Evolutionary conservation across 208 protist genomes (phyloP).

Genomic region (Zelonia costaricensis): DNA sequence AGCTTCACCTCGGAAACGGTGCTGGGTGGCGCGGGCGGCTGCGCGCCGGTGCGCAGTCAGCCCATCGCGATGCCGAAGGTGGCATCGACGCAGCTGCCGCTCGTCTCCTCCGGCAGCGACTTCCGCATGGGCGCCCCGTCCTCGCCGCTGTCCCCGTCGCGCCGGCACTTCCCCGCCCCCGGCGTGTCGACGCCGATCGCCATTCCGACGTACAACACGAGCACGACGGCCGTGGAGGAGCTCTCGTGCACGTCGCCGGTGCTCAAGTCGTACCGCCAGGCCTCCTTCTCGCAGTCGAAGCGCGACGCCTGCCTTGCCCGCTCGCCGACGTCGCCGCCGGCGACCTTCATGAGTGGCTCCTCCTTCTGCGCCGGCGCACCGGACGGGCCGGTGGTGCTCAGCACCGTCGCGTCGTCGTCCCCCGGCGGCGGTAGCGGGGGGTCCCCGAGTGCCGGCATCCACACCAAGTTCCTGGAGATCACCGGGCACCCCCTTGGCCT

Average conservation of each 20-base stretch:
- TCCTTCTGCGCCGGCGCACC: conserved; percentile 4
- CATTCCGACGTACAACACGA: conserved; percentile 52
- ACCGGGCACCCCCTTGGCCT: conserved; percentile 74
- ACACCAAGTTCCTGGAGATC: conserved; percentile 77
- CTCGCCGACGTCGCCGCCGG: conserved; percentile 29
- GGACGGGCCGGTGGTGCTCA: conserved; percentile 3
- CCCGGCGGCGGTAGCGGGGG: not conserved
- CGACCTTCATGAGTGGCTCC: conserved; percentile 12
- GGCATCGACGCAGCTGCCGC: conserved; percentile 4
- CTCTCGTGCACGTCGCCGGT: conserved; percentile 49
- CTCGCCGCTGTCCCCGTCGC: conserved; percentile 32
- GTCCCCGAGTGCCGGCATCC: conserved; percentile 24
- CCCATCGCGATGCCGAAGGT: conserved; percentile 1
- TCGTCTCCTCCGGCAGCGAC: conserved; percentile 21
- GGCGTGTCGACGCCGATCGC: conserved; percentile 27
- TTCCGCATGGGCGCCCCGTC: conserved; percentile 25
- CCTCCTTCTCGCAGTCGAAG: conserved; percentile 46
- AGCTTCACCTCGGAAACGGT: conserved; percentile 16
- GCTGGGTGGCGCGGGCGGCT: not conserved
- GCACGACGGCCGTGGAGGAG: conserved; percentile 29
- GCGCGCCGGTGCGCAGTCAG: conserved; percentile 1
- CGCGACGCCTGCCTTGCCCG: conserved; percentile 3
- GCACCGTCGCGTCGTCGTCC: not conserved
- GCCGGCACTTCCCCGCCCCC: conserved; percentile 22
- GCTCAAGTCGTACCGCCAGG: conserved; percentile 68